Evolutionary conservation across 164 flowering plant species (phyloP).

Genomic region (Protea cynaroides): DNA sequence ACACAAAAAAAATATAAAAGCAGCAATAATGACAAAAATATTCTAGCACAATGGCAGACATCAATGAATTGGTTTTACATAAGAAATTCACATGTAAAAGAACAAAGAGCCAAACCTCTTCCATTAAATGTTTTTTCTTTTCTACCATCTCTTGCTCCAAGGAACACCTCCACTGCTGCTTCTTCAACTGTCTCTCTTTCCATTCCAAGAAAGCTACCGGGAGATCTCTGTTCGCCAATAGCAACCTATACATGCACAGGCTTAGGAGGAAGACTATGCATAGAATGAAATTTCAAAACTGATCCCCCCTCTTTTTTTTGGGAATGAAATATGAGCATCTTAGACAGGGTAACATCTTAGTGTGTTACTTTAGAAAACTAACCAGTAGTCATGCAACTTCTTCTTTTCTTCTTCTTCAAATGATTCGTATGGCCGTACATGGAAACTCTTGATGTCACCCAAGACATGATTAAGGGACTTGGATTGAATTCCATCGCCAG

Average conservation of each 20-base stretch:
- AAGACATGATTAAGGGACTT: constrained; percentile 58
- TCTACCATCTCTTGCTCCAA: constrained; percentile 50
- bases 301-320: too few species aligned
- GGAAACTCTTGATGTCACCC: constrained; percentile 53
- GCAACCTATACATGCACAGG: constrained; percentile 38
- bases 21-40: neutral
- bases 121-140: constrained; percentile 19
- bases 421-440: constrained; percentile 63
- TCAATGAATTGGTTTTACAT: neutral
- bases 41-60: neutral
- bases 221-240: constrained; percentile 50
- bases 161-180: constrained; percentile 26
- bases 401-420: constrained; percentile 72
- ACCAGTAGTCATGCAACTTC: constrained; percentile 82
- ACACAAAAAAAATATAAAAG: neutral
- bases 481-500: constrained; percentile 60
- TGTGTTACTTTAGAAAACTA: constrained; percentile 12
- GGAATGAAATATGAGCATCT: too few species aligned
- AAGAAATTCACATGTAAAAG: neutral
- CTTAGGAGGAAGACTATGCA: neutral
- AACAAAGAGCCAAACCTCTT: constrained; percentile 34
- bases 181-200: constrained; percentile 32
- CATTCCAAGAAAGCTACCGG: constrained; percentile 51
- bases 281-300: too few species aligned
- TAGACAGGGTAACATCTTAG: too few species aligned